These are phyloP conservation scores for Aegilops tauschii DNA, from an alignment of 176 grass and related monocot species.

Conservation along the genomic window DNA sequence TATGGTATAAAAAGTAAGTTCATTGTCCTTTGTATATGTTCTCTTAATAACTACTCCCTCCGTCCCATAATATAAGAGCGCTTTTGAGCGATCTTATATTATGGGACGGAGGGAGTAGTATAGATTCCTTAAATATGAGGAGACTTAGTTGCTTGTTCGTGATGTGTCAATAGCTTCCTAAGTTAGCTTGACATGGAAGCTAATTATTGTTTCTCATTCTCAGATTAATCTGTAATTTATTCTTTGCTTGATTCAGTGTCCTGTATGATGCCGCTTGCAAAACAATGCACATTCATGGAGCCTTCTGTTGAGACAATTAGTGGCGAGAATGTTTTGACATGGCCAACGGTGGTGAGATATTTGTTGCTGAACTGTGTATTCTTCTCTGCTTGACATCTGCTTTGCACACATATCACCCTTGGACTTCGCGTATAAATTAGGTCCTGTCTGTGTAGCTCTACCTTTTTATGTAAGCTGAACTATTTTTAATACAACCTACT, in stretches of 20 bases:
- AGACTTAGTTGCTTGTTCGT: background rate
- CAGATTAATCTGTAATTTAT: slow-evolving; percentile 19
- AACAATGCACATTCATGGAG: slow-evolving; percentile 84
- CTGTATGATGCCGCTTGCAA: slow-evolving; percentile 76
- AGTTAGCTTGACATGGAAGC: background rate
- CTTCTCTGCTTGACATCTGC: slow-evolving; percentile 11
- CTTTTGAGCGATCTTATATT: too few species aligned
- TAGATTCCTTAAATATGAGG: background rate
- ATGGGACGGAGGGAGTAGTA: background rate
- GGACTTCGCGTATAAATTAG: background rate
- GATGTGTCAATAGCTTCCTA: background rate
- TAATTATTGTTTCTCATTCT: slow-evolving; percentile 7
- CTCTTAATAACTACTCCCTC: background rate
- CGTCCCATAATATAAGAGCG: too few species aligned
- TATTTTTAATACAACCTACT: slow-evolving; percentile 27
- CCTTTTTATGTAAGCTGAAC: slow-evolving; percentile 1
- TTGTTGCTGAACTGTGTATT: slow-evolving; percentile 11
- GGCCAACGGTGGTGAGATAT: slow-evolving; percentile 79
- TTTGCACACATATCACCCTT: background rate
- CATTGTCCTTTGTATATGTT: background rate
- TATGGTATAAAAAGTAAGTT: slow-evolving; percentile 99
- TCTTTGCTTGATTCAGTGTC: slow-evolving; percentile 68
- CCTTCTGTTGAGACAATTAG: slow-evolving; percentile 92
- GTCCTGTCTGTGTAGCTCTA: slow-evolving; percentile 3
- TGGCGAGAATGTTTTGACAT: slow-evolving; percentile 92